A percentile compares a stretch with the other conserved stretches of the same genome.
phyloP scores from a whole-genome alignment of 352 stramenopile genomes.

The Elongisporangium prolatum region DNA sequence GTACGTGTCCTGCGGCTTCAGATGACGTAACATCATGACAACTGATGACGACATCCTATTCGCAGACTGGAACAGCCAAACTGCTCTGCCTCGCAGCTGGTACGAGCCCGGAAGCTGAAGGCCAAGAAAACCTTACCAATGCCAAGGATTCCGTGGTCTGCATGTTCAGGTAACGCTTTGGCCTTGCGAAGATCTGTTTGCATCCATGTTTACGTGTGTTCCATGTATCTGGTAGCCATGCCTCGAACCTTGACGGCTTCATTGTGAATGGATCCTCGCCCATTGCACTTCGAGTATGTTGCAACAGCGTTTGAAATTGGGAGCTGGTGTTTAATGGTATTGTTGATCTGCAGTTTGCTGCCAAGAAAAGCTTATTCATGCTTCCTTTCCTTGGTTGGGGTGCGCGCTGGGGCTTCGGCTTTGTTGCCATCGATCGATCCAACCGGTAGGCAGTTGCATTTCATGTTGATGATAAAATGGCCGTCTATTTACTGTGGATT shows the following conservation, averaged over 20 bases:
- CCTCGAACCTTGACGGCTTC: constrained; percentile 80
- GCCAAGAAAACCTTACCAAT: constrained; percentile 38
- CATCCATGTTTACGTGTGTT: not conserved
- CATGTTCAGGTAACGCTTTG: constrained; percentile 65
- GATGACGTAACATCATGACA: not conserved
- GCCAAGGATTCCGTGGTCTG: constrained; percentile 68
- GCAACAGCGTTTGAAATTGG: not conserved
- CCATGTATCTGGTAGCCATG: constrained; percentile 30
- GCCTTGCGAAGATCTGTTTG: not conserved
- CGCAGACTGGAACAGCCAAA: constrained; percentile 30
- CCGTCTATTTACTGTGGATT: constrained; percentile 1
- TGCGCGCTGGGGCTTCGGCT: constrained; percentile 70
- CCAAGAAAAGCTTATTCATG: constrained; percentile 84
- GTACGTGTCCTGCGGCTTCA: constrained; percentile 12
- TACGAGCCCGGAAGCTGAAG: constrained; percentile 43
- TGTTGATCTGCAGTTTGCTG: constrained; percentile 46
- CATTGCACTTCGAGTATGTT: constrained; percentile 57
- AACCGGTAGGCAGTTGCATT: constrained; percentile 32
- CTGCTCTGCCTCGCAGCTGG: constrained; percentile 54
- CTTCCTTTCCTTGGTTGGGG: constrained; percentile 74
- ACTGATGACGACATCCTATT: constrained; percentile 2
- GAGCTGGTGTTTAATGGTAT: not conserved
- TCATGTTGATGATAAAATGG: constrained; percentile 1
- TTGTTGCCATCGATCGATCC: constrained; percentile 75
- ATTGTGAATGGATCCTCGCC: constrained; percentile 75